Conservation (phyloP, 345 rosid species). For the Aquilaria yunnanensis region DNA sequence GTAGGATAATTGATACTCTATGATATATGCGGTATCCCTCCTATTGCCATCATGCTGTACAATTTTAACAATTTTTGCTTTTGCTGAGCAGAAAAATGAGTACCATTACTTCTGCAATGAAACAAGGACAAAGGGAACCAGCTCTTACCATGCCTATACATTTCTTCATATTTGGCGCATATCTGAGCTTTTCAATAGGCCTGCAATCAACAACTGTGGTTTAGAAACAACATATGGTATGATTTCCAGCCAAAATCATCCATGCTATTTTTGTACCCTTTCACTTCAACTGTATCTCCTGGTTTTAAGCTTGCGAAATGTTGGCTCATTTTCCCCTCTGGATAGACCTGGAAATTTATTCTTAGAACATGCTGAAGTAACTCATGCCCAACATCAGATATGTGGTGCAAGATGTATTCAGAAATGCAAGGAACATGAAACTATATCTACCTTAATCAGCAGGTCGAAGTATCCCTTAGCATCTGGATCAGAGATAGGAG, state of each 20-base stretch:
- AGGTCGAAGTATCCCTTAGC: conserved; percentile 86
- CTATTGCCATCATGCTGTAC: too few species aligned
- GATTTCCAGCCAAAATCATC: neutral
- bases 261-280: conserved; percentile 45
- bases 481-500: conserved; percentile 92
- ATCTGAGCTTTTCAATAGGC: conserved; percentile 86
- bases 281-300: conserved; percentile 83
- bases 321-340: conserved; percentile 98
- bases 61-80: too few species aligned
- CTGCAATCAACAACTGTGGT: conserved; percentile 39
- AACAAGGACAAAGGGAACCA: conserved; percentile 14
- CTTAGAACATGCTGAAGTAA: neutral
- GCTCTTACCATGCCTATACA: conserved; percentile 88
- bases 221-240: neutral
- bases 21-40: too few species aligned
- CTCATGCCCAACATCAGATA: conserved; percentile 1
- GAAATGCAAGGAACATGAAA: neutral
- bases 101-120: neutral
- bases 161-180: conserved; percentile 93
- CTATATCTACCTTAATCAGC: conserved; percentile 64
- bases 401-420: conserved; percentile 8
- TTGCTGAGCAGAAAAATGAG: too few species aligned
- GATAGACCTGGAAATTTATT: conserved; percentile 61
- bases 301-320: conserved; percentile 92
- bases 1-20: too few species aligned